A percentile compares a stretch with the other conserved stretches of the same genome.
phyloP scores from a whole-genome alignment of 306 rosid genomes.

The Fragaria iinumae region DNA sequence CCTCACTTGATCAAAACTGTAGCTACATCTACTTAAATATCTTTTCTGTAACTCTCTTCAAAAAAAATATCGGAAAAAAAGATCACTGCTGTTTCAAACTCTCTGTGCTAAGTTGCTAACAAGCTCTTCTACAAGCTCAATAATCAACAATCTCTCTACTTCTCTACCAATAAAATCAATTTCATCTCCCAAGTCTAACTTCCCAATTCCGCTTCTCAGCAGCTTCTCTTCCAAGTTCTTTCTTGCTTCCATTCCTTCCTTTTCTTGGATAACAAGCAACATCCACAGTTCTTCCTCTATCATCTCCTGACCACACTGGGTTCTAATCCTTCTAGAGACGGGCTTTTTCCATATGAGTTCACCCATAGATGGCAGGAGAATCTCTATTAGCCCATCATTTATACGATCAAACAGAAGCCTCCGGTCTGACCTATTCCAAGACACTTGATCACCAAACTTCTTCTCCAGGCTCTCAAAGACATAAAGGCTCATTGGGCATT shows the following conservation, averaged over 20 bases:
- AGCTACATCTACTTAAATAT: constrained; percentile 27
- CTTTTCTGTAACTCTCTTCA: constrained; percentile 11
- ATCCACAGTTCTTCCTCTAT: constrained; percentile 77
- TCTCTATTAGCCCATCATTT: constrained; percentile 51
- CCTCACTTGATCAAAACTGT: constrained; percentile 41
- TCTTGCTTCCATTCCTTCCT: constrained; percentile 47
- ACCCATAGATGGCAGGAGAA: constrained; percentile 49
- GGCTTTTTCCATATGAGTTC: constrained; percentile 53
- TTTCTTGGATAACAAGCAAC: constrained; percentile 53
- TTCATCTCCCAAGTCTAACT: constrained; percentile 63
- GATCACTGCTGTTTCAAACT: constrained; percentile 29
- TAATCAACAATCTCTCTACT: constrained; percentile 54
- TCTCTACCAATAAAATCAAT: constrained; percentile 56
- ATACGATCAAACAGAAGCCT: constrained; percentile 77
- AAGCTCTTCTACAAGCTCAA: constrained; percentile 64
- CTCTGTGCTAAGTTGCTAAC: constrained; percentile 28
- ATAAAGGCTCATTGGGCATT: constrained; percentile 58
- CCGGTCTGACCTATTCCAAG: constrained; percentile 76
- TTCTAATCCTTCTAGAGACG: constrained; percentile 49
- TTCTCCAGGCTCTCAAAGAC: constrained; percentile 70
- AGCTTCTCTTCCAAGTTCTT: constrained; percentile 35
- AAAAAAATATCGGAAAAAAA: constrained; percentile 3
- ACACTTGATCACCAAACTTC: constrained; percentile 66
- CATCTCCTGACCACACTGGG: constrained; percentile 35
- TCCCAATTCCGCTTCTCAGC: constrained; percentile 49